Percentiles rank a stretch among this genome's conserved stretches.
These are phyloP conservation scores for Candida alai DNA, from an alignment of 805 yeast genomes.

Conservation along the genomic window DNA sequence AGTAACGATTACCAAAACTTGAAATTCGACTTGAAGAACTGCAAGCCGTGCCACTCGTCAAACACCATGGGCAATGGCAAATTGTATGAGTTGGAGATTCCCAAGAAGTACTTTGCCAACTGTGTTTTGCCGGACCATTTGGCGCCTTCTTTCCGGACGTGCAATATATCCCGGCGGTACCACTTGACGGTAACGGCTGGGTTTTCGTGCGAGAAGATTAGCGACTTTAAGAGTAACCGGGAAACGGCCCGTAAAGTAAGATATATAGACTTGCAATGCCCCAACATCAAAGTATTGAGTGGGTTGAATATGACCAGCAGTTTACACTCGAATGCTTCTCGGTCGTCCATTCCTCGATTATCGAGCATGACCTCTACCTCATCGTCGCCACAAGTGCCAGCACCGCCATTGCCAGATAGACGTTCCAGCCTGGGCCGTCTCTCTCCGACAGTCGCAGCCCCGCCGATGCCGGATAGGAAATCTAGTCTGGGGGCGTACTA, in stretches of 20 bases:
- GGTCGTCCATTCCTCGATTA: conserved; percentile 14
- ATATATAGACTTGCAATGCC: conserved; percentile 27
- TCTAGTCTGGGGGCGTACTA: conserved; percentile 1
- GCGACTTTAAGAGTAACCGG: conserved; percentile 16
- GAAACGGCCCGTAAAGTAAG: conserved; percentile 20
- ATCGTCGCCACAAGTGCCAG: neutral
- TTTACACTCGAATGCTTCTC: conserved; percentile 20
- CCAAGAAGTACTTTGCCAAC: conserved; percentile 33
- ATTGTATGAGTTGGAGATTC: conserved; percentile 43
- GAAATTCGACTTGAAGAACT: conserved; percentile 36
- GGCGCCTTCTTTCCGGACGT: conserved; percentile 53
- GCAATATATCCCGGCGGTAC: conserved; percentile 46
- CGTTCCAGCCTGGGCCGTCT: no score
- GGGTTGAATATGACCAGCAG: conserved; percentile 26
- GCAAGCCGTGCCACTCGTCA: conserved; percentile 21
- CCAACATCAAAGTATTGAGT: conserved; percentile 31
- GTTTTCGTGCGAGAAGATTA: conserved; percentile 21
- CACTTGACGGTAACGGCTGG: conserved; percentile 19
- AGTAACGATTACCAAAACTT: conserved; percentile 31
- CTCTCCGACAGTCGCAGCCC: conserved; percentile 1
- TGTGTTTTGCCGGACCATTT: conserved; percentile 45
- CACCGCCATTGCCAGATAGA: conserved; percentile 1
- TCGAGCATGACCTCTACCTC: conserved; percentile 4
- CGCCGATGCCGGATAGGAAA: conserved; percentile 1
- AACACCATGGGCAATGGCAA: conserved; percentile 7